Evolutionary conservation across 768 basidiomycete species (phyloP), one percentile per base, ranked within the genome.

Genomic region (Exsudoporus frostii): DNA sequence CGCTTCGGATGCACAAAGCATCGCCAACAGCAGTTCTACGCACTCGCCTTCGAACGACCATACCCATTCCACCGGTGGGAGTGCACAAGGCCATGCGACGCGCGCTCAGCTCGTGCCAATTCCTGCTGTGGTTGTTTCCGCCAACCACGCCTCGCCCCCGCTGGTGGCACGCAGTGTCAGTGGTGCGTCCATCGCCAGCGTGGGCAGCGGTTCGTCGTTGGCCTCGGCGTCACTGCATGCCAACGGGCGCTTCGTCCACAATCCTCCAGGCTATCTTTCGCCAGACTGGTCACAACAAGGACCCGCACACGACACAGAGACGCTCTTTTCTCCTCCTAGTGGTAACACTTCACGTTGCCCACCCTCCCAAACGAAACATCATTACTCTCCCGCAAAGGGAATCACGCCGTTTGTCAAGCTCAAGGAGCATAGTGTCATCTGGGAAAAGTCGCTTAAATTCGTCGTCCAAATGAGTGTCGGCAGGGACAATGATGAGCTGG

Each of bases 391-490:
- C 11, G 72, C 81, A 9, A 80, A 81, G 30, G 88, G 88, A 20
- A 76, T 77, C 50, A 90, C 90, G 0, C 67, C 74, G 0, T 88
- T 79, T 60, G 70, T 78, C 29, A 75, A 73, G 32, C 78, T 92
- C 29, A 77, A 76, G 63, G 85, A 85, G 29, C 88, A 91, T 61
- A 76, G 76, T 8, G 82, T 85, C 13, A 65, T 67, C 10, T 92
- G 86, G 86, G 78, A 79, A 7, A 76, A 83, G 48, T 70, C 74
- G 0, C 73, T 90, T 19, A 75, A 79, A 34, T 75, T 83, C 6
- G 70, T 81, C 4, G 75, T 90, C 14, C 81, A 85, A 55, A 76
- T 81, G 68, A 79, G 81, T 54, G 74, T 90, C 8, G 79, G 83
- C 43, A 76, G 84, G 37, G 76, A 81, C 44, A 69, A 69, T 22